Evolutionary conservation across 1,284 basidiomycete genomes (phyloP).

Genomic region (Malassezia equina): DNA sequence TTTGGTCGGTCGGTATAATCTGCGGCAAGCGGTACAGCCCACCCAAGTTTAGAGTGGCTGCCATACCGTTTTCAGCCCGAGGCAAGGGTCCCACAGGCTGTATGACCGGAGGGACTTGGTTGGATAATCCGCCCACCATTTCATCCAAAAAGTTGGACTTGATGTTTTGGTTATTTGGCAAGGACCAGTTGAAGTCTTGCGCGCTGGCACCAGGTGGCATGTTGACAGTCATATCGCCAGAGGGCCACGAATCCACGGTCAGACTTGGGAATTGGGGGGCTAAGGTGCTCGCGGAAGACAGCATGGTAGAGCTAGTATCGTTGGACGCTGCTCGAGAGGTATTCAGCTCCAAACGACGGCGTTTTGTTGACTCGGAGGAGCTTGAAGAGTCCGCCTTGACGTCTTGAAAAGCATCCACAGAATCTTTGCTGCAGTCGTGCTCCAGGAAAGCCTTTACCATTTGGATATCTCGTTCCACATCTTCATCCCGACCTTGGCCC

Average conservation of each 20-base stretch:
- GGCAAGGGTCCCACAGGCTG: not conserved
- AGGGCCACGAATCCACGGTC: not conserved
- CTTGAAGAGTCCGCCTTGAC: not conserved
- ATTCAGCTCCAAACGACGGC: not conserved
- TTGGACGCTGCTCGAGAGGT: not conserved
- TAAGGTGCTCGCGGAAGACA: not conserved
- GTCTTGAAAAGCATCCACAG: not conserved
- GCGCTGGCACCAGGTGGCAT: not conserved
- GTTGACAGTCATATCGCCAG: not conserved
- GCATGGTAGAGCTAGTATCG: not conserved
- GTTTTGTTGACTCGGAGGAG: not conserved
- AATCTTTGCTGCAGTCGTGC: not conserved
- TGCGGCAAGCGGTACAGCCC: not conserved
- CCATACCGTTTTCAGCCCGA: not conserved
- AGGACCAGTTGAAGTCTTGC: not conserved
- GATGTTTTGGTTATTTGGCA: not conserved
- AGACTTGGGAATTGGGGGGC: not conserved
- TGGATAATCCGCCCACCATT: not conserved
- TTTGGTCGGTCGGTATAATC: not conserved
- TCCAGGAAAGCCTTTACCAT: slow-evolving; percentile 9
- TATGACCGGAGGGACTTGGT: not conserved
- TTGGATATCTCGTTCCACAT: not conserved
- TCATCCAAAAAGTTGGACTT: not conserved
- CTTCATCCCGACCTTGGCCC: not conserved
- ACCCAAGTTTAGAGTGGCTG: not conserved